Evolutionary conservation across 1,284 basidiomycete genomes (phyloP), one percentile per base, ranked within the genome.

Genomic region (Malassezia furfur): DNA sequence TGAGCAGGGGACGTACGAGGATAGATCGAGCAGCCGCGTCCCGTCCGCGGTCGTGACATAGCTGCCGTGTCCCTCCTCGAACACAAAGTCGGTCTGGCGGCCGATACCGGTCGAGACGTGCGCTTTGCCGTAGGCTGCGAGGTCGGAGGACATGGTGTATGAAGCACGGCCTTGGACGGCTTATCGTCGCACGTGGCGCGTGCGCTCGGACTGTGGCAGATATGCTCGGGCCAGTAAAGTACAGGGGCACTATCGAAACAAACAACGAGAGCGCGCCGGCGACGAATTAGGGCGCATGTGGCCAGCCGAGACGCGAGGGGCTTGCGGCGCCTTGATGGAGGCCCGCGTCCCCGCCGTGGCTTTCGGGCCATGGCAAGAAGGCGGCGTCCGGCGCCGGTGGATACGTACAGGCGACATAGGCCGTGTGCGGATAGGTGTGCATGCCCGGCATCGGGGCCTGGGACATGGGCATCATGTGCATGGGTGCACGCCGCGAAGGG

Each of bases 91-190:
- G 38, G 66, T 60, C 43, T 71, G 60, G 34, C 71, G 62, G 30
- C 67, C 67, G 45, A 74, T 66, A 47, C 70, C 71, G 36, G 62
- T 59, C 32, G 71, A 66, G 54, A 72, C 61, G 58, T 74, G 71
- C 32, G 54, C 39, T 22, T 60, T 58, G 46, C 67, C 71, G 38
- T 67, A 74, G 14, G 21, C 14, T 6, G 40, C 40, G 32, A 34
- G 32, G 11, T 34, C 32, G 7, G 25, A 28, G 32, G 32, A 34
- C 36, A 37, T 37, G 36, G 36, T 37, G 36, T 17, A n/a, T 12
- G 36, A 7, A 14, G 36, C 15, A 37, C 36, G 36, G 15, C 15
- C 3, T 12, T 1, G 4, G 4, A 7, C 25, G 25, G 25, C 25
- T 28, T 28, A 28, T 28, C 25, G 25, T 7, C 7, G 25, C 25